Evolutionary conservation across 257 asterid species (phyloP), one percentile per base, ranked within the genome.

Genomic region (Capsicum chinense): DNA sequence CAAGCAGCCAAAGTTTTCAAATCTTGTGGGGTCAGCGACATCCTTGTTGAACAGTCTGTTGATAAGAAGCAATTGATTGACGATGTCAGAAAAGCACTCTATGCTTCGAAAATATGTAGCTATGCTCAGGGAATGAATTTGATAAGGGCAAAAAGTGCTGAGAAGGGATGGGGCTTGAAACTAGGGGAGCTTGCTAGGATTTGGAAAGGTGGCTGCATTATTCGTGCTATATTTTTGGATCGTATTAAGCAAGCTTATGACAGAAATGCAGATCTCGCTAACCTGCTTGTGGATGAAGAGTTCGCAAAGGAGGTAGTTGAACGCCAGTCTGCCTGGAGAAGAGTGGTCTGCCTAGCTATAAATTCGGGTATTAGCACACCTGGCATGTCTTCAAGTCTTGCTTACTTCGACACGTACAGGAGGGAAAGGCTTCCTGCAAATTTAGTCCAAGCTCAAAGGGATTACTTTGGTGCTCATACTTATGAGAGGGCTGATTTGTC

Each of bases 171-270:
- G 99, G 97, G 60, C 62, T 86, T 95, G 93, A 91, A 88, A 87
- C 84, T 97, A 74, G 99, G 99, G 2, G 99, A 95, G 86, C 92
- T 97, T 47, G 98, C 99, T 0, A 89, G 99, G 89, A 97, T 97
- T 19, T 97, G 99, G 99, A 97, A 97, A 82, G 98, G 99, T 0
- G 98, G 98, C 3, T 97, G 98, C 83, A 97, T 97, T 57, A 97
- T 97, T 42, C 97, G 99, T 44, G 99, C 99, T 10, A 87, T 97
- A 67, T 97, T 97, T 91, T 92, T 97, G 90, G 99, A 97, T 79
- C 93, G 99, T 56, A 97, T 97, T 86, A 97, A 95, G 91, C 82
- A 93, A 86, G 99, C 98, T 6, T 95, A 97, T 60, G 99, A 97
- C 74, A 90, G 99, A 79, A 95, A 97, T 5, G 54, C 95, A 0